Evolutionary conservation across 192 early-diverging fungal species (phyloP).

Genomic region (Linderina pennispora): DNA sequence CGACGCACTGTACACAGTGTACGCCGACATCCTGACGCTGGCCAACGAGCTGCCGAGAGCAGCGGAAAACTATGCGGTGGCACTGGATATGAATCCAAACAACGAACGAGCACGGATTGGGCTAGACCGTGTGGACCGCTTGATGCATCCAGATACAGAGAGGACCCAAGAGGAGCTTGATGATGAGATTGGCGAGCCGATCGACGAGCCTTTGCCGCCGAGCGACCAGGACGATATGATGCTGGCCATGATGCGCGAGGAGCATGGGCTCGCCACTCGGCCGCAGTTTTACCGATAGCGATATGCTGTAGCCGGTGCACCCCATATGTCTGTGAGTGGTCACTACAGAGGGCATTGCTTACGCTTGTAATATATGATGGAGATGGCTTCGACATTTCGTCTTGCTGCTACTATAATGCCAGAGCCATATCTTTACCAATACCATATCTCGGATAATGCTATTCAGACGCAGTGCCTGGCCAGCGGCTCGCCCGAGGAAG

Average conservation of each 20-base stretch:
- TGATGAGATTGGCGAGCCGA: slow-evolving; percentile 2
- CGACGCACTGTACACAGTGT: slow-evolving; percentile 36
- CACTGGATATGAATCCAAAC: slow-evolving; percentile 25
- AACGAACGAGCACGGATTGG: slow-evolving; percentile 27
- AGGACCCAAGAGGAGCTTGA: slow-evolving; percentile 1
- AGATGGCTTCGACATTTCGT: no score
- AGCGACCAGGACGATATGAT: no score
- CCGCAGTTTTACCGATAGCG: no score
- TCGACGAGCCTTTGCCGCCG: slow-evolving; percentile 3
- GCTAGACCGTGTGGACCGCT: slow-evolving; percentile 29
- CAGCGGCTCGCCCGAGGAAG: no score
- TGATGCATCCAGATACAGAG: slow-evolving; percentile 24
- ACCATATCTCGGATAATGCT: slow-evolving; percentile 1
- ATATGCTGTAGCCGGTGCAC: no score
- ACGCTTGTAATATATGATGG: no score
- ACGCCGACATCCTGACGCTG: slow-evolving; percentile 42
- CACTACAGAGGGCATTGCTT: no score
- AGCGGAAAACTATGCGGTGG: slow-evolving; percentile 27
- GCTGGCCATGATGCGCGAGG: no score
- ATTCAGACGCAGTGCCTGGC: not conserved
- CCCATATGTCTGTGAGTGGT: no score
- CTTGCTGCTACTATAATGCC: no score
- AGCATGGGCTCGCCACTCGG: no score
- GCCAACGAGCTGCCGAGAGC: slow-evolving; percentile 34
- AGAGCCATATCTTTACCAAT: not conserved